phyloP scores from a whole-genome alignment of 2,329 filamentous ascomycete species.

The Colletotrichum coccodes region DNA sequence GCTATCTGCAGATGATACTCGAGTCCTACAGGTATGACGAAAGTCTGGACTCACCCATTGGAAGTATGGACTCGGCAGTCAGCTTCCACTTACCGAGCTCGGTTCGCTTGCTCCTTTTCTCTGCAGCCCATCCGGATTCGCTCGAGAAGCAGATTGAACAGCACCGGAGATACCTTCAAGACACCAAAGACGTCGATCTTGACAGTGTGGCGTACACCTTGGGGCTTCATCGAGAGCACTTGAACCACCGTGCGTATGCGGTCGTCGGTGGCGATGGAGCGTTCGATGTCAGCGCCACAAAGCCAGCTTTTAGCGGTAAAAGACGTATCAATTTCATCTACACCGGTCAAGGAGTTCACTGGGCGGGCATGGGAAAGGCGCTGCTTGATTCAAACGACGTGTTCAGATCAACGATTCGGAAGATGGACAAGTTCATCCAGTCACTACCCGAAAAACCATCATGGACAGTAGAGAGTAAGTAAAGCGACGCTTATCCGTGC shows the following conservation, averaged over 20 bases:
- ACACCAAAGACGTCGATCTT: slow-evolving; percentile 23
- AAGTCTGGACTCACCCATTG: slow-evolving; percentile 7
- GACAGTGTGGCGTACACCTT: slow-evolving; percentile 44
- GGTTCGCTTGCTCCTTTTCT: slow-evolving; percentile 25
- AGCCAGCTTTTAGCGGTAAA: slow-evolving; percentile 18
- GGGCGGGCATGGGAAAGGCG: slow-evolving; percentile 32
- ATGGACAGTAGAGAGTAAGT: slow-evolving; percentile 37
- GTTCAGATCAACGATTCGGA: slow-evolving; percentile 26
- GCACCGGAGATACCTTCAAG: slow-evolving; percentile 37
- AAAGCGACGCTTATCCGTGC: no score
- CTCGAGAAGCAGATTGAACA: slow-evolving; percentile 18
- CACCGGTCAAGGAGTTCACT: slow-evolving; percentile 35
- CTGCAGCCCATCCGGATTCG: slow-evolving; percentile 1
- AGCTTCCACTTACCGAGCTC: neutral
- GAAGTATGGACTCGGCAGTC: slow-evolving; percentile 14
- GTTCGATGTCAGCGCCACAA: slow-evolving; percentile 27
- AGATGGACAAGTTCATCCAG: slow-evolving; percentile 29
- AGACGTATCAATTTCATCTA: slow-evolving; percentile 29
- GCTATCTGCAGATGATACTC: slow-evolving; percentile 12
- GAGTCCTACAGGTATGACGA: slow-evolving; percentile 18
- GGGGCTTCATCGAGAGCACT: slow-evolving; percentile 39
- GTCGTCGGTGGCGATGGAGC: slow-evolving; percentile 33
- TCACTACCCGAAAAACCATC: slow-evolving; percentile 21
- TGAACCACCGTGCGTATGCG: slow-evolving; percentile 39
- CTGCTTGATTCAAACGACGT: slow-evolving; percentile 16